These are phyloP conservation scores for Tulasnella calospora DNA, from an alignment of 768 basidiomycete genomes.

Conservation along the genomic window DNA sequence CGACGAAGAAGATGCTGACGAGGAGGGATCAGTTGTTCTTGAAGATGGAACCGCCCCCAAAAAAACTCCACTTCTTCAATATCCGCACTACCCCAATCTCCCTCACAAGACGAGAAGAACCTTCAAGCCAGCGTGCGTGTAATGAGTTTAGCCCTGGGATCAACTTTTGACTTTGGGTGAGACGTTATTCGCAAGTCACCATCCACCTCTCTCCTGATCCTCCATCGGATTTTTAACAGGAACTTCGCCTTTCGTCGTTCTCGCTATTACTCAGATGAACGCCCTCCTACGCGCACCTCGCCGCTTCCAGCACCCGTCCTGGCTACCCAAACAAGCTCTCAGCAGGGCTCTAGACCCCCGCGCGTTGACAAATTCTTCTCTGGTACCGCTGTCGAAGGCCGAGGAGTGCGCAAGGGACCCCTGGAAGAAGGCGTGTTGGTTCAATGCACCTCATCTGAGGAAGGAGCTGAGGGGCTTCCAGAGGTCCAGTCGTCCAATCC, in stretches of 20 bases:
- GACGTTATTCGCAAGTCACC: constrained; percentile 9
- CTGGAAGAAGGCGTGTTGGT: constrained; percentile 14
- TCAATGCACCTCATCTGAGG: neutral
- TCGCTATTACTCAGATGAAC: constrained; percentile 21
- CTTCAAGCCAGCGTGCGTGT: neutral
- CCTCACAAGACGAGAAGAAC: neutral
- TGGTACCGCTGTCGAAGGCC: too few species aligned
- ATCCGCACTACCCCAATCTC: neutral
- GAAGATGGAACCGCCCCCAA: neutral
- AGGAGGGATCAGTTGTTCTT: neutral
- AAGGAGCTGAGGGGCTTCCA: neutral
- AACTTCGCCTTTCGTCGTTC: neutral
- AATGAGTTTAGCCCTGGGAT: constrained; percentile 8
- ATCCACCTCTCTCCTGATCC: neutral
- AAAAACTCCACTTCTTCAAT: neutral
- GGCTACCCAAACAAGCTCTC: constrained; percentile 26
- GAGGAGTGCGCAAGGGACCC: neutral
- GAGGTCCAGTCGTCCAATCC: neutral
- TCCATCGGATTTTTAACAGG: too few species aligned
- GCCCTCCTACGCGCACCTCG: constrained; percentile 28
- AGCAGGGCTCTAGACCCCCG: constrained; percentile 11
- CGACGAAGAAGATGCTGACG: neutral
- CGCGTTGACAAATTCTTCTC: constrained; percentile 4
- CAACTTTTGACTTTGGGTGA: constrained; percentile 14
- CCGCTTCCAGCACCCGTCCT: constrained; percentile 27